phyloP scores from a whole-genome alignment of 1,139 yeast species.

The Suhomyces anneliseae region DNA sequence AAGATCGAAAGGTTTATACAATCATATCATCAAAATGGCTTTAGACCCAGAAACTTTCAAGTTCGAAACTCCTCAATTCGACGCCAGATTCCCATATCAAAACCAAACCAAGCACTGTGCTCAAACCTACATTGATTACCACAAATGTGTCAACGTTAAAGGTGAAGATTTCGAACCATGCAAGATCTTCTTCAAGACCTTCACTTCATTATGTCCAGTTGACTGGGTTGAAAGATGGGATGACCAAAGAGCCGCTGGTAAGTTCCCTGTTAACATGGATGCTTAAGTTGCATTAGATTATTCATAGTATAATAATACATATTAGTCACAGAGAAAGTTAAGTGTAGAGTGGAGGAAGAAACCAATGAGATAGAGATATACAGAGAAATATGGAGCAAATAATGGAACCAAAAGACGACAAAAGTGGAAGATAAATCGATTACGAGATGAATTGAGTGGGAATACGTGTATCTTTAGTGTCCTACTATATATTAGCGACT shows the following conservation, averaged over 20 bases:
- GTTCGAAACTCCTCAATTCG: conserved; percentile 83
- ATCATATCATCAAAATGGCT: conserved; percentile 31
- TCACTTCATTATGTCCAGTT: conserved; percentile 86
- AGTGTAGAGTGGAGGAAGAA: too few species aligned
- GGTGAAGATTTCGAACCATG: conserved; percentile 99
- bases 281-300: conserved; percentile 12
- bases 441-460: too few species aligned
- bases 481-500: too few species aligned
- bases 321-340: background rate
- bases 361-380: too few species aligned
- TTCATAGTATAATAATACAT: conserved; percentile 6
- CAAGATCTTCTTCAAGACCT: conserved; percentile 89
- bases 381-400: too few species aligned
- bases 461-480: too few species aligned
- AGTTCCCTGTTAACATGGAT: conserved; percentile 40
- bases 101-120: conserved; percentile 98
- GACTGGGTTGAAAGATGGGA: conserved; percentile 96
- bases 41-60: conserved; percentile 49
- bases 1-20: conserved; percentile 10
- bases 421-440: too few species aligned
- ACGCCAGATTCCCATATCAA: conserved; percentile 93
- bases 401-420: too few species aligned
- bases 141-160: conserved; percentile 93
- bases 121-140: conserved; percentile 96
- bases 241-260: conserved; percentile 76